Percentiles rank a stretch among this genome's conserved stretches.
These are phyloP conservation scores for Barnettozyma sucrosica DNA, from an alignment of 805 yeast genomes.

Conservation along the genomic window DNA sequence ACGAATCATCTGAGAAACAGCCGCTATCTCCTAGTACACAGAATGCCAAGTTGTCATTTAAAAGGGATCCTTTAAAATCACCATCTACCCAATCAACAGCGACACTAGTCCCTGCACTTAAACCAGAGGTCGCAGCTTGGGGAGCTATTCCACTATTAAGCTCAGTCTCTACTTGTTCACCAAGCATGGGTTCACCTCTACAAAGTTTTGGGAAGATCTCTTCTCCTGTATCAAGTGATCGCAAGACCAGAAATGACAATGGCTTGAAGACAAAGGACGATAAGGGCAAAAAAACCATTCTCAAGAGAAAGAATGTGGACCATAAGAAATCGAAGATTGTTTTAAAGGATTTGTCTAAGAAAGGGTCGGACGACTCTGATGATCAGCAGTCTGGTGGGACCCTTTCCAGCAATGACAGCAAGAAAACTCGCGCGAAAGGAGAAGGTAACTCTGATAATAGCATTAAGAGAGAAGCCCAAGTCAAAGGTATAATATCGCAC, in stretches of 20 bases:
- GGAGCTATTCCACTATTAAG: neutral
- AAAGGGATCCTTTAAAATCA: conserved; percentile 2
- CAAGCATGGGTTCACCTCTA: conserved; percentile 1
- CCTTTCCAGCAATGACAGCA: neutral
- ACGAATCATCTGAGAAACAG: neutral
- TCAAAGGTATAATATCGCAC: neutral
- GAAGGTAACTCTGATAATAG: neutral
- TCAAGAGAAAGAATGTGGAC: conserved; percentile 9
- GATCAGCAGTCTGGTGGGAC: neutral
- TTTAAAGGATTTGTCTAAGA: conserved; percentile 1
- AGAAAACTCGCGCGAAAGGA: too few relatives aligned
- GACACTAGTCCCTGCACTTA: conserved; percentile 4
- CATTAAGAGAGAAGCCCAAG: neutral
- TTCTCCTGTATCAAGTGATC: neutral
- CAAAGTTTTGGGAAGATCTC: conserved; percentile 3
- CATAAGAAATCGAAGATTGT: conserved; percentile 2
- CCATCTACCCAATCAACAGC: neutral
- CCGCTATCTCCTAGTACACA: neutral
- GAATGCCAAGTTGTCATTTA: neutral
- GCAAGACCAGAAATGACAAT: conserved; percentile 1
- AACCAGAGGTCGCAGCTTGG: conserved; percentile 2
- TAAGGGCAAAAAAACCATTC: conserved; percentile 7
- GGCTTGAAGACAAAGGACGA: neutral
- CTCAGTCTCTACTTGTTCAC: neutral
- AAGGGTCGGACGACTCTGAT: neutral